Evolutionary conservation across 495 filamentous ascomycete genomes (phyloP), one percentile per base, ranked within the genome.

Genomic region (Hypoxylon fragiforme): DNA sequence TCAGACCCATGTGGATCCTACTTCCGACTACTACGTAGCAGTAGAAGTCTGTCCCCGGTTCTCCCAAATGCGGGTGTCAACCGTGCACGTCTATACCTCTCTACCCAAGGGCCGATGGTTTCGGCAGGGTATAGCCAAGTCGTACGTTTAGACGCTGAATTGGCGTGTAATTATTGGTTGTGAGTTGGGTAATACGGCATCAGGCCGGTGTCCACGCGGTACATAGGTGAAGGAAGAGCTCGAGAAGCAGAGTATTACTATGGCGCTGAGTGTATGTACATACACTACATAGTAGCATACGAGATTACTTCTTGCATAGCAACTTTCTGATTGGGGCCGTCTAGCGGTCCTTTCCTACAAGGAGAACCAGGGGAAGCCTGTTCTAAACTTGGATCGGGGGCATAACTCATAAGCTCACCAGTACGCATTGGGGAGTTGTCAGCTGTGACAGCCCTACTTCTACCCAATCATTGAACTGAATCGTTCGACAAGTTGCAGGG

Each of bases 231-330:
- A n/a, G n/a, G 14, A 35, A 47, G 43, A 40, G 21, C 16, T 26
- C 34, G 30, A 39, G 57, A 50, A 62, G 46, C 51, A 56, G 51
- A 54, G 41, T 19, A 36, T 35, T n/a, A 42, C 28, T 49, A 44
- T 34, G 39, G n/a, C n/a, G n/a, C n/a, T n/a, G n/a, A n/a, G n/a
- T n/a, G n/a, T n/a, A n/a, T n/a, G n/a, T n/a, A n/a, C n/a, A n/a
- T n/a, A n/a, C n/a, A n/a, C n/a, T n/a, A n/a, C n/a, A n/a, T n/a
- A n/a, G n/a, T 32, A 32, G 46, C 36, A 62, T 56, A 62, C 58
- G 58, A 62, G 58, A 62, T 56, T 56, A 47, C 42, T 47, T 28
- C 56, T 62, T 35, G 51, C 32, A 47, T 56, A 51, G 58, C 58
- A 47, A 4, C 48, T 38, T 24, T 15, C 30, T n/a, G n/a, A n/a